phyloP scores from a whole-genome alignment of 1,139 yeast species.

The Suhomyces bribrorum region DNA sequence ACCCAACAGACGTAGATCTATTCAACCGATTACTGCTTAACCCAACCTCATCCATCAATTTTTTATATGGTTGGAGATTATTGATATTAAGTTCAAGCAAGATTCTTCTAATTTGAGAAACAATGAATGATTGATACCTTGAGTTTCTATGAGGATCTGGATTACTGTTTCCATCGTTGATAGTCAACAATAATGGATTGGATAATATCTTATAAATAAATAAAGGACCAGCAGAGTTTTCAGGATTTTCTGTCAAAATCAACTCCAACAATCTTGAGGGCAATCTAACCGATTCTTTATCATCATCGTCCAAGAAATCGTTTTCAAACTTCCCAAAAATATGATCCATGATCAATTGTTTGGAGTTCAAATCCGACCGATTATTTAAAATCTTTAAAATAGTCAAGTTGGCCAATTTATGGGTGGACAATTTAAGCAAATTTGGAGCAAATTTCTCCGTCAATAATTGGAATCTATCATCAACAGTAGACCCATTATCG shows the following conservation, averaged over 20 bases:
- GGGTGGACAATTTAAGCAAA: conserved; percentile 69
- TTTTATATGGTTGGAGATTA: conserved; percentile 73
- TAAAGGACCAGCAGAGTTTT: conserved; percentile 74
- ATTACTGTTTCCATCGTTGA: conserved; percentile 33
- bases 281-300: conserved; percentile 16
- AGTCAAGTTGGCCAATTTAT: conserved; percentile 83
- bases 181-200: conserved; percentile 52
- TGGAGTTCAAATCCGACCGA: conserved; percentile 63
- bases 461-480: conserved; percentile 35
- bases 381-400: conserved; percentile 75
- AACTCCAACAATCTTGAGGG: conserved; percentile 35
- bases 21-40: conserved; percentile 45
- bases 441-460: conserved; percentile 59
- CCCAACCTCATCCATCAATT: conserved; percentile 92
- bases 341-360: conserved; percentile 60
- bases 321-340: conserved; percentile 58
- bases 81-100: conserved; percentile 57
- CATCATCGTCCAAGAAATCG: conserved; percentile 21
- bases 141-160: conserved; percentile 21
- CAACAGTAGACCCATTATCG: conserved; percentile 46
- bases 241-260: conserved; percentile 54
- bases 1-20: conserved; percentile 27
- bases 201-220: conserved; percentile 78
- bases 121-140: conserved; percentile 59
- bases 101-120: conserved; percentile 60